Conservation (phyloP, 1,139 yeast genomes). For the Lodderomyces orthopsilosis region DNA sequence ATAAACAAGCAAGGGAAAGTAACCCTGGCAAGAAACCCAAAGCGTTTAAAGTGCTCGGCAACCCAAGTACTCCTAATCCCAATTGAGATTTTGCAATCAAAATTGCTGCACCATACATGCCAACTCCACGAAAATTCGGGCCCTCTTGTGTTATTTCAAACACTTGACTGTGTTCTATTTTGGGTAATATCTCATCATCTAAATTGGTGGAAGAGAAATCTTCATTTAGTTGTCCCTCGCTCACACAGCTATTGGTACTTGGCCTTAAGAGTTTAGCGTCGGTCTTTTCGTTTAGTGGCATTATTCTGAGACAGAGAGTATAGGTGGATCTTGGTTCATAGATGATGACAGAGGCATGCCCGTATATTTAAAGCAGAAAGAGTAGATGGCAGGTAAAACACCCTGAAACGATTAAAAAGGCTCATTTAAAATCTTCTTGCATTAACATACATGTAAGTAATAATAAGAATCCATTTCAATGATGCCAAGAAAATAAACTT, state of each 20-base stretch:
- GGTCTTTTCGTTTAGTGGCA: not conserved
- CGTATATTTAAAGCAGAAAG: too few relatives aligned
- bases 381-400: too few relatives aligned
- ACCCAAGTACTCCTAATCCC: constrained; percentile 1
- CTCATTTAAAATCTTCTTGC: too few relatives aligned
- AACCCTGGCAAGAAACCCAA: not conserved
- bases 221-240: not conserved
- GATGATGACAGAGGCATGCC: too few relatives aligned
- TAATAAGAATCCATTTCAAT: too few relatives aligned
- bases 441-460: not conserved
- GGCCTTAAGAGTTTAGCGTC: not conserved
- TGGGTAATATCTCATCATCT: not conserved
- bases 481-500: not conserved
- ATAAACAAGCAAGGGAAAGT: not conserved
- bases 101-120: not conserved
- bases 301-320: too few relatives aligned
- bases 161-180: not conserved
- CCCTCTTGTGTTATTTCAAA: not conserved
- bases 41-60: not conserved
- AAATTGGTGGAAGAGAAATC: not conserved
- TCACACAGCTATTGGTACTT: too few relatives aligned
- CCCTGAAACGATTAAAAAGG: too few relatives aligned
- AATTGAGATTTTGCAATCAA: not conserved
- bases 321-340: too few relatives aligned
- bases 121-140: not conserved